Evolutionary conservation across 31 red algal species (phyloP).

Genomic region (Asparagopsis taxiformis): DNA sequence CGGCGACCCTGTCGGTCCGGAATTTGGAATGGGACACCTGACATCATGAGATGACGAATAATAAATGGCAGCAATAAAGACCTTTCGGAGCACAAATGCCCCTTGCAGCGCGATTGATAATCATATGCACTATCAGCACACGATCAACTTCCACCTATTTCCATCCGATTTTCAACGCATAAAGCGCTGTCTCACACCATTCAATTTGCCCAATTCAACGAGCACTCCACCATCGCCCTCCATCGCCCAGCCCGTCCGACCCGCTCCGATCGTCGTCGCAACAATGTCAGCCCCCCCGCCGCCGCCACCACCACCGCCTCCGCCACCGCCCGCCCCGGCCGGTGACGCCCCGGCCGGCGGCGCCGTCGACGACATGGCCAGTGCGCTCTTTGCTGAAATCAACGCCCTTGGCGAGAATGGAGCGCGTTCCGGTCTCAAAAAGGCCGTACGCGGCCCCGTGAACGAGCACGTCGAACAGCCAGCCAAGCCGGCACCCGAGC

Average conservation of each 20-base stretch:
- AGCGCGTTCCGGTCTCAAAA: slow-evolving; percentile 70
- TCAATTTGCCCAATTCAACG: neutral
- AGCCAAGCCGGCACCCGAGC: slow-evolving; percentile 14
- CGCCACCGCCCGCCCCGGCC: slow-evolving; percentile 64
- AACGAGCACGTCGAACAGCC: slow-evolving; percentile 37
- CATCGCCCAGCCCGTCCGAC: slow-evolving; percentile 6
- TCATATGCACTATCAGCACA: too few species aligned
- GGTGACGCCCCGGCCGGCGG: slow-evolving; percentile 16
- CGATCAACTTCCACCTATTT: too few species aligned
- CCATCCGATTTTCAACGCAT: neutral
- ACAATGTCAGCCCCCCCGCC: slow-evolving; percentile 42
- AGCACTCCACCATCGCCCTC: neutral
- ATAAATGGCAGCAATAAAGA: too few species aligned
- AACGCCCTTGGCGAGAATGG: slow-evolving; percentile 66
- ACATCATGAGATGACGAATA: too few species aligned
- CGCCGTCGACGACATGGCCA: slow-evolving; percentile 41
- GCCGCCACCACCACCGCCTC: slow-evolving; percentile 75
- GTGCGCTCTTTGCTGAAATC: slow-evolving; percentile 78
- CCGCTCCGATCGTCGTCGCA: too few species aligned
- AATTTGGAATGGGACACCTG: too few species aligned
- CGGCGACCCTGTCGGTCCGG: too few species aligned
- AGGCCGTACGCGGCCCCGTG: slow-evolving; percentile 75
- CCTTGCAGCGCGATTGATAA: too few species aligned
- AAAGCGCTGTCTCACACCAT: neutral
- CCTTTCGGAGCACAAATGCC: too few species aligned